Base-by-base conservation (phyloP, 805 yeast species). In the Candida succiphila region DNA sequence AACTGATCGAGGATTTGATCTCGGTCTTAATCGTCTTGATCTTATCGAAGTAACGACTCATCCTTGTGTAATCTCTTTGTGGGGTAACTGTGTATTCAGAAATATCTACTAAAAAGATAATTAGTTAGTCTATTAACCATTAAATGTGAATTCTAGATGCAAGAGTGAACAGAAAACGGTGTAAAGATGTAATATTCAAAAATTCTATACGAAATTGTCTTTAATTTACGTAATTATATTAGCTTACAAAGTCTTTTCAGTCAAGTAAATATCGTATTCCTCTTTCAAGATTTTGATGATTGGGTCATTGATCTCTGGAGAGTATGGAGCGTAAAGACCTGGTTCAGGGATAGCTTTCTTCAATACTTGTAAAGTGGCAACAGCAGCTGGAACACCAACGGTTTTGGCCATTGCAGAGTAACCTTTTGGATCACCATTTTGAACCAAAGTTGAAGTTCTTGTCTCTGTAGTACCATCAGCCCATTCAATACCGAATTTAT, bases 321-420 rank as follows among this genome's bases (percentile, higher is more conserved):
- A 66, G 72, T 85, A 82, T 55, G 98, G 98, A 35, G 96, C 97
- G 48, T 78, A 69, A 56, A 92, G 70, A 48, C 98, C 98, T 37
- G 86, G 84, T 41, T 67, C 72, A 48, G 71, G 69, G 46, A 72
- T 67, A 37, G 78, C 74, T 45, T 96, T 96, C 46, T 82, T 75
- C 50, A 92, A 71, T 42, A 92, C 82, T 61, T 83, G 80, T 64
- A 76, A 75, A 38, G 82, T 70, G 21, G 97, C 98, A 58, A 92
- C 94, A 35, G 96, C 96, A 65, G 95, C 89, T 46, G 98, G 98
- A 43, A 87, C 89, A 68, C 98, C 98, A 36, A 92, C 98, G 44
- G 85, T 75, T 59, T 89, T 88, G 46, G 98, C 98, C 98, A 92
- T 92, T 24, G 97, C 88, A 27, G 95, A 81, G 78, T 89, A 92